Percentiles rank a stretch among this genome's conserved stretches.
phyloP scores from a whole-genome alignment of 495 filamentous ascomycete species.

The Podospora comata region DNA sequence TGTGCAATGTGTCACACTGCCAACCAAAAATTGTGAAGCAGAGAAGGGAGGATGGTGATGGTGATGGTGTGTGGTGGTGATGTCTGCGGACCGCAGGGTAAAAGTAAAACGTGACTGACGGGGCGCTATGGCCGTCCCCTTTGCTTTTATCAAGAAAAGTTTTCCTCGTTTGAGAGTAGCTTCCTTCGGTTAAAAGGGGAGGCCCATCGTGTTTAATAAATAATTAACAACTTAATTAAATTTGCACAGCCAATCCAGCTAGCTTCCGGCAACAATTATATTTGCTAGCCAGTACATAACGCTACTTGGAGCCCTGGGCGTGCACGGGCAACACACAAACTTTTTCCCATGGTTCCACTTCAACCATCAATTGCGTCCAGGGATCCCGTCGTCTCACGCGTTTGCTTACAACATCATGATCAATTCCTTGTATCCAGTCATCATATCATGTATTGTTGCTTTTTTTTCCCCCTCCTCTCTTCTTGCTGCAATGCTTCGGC shows the following conservation, averaged over 20 bases:
- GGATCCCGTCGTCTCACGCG: neutral
- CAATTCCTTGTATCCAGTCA: neutral
- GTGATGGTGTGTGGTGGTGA: neutral
- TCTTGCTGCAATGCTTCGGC: neutral
- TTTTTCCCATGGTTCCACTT: neutral
- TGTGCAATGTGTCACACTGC: neutral
- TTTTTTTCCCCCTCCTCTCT: neutral
- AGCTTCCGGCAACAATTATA: slow-evolving; percentile 26
- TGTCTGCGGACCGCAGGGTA: neutral
- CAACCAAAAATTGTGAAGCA: neutral
- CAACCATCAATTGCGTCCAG: neutral
- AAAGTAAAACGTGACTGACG: neutral
- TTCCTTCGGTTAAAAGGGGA: slow-evolving; percentile 29
- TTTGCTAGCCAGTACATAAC: slow-evolving; percentile 26
- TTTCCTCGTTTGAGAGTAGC: slow-evolving; percentile 17
- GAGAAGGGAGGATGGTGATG: neutral
- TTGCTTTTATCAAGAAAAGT: slow-evolving; percentile 17
- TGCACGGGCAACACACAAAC: neutral
- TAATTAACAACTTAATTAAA: slow-evolving; percentile 31
- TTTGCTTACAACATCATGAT: neutral
- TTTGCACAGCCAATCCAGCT: slow-evolving; percentile 25
- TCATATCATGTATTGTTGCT: neutral
- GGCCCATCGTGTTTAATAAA: slow-evolving; percentile 27
- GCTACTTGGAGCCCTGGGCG: slow-evolving; percentile 1
- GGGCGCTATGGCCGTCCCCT: neutral